These are phyloP conservation scores for Scutellaria galericulata DNA, from an alignment of 257 asterid species.

Conservation along the genomic window DNA sequence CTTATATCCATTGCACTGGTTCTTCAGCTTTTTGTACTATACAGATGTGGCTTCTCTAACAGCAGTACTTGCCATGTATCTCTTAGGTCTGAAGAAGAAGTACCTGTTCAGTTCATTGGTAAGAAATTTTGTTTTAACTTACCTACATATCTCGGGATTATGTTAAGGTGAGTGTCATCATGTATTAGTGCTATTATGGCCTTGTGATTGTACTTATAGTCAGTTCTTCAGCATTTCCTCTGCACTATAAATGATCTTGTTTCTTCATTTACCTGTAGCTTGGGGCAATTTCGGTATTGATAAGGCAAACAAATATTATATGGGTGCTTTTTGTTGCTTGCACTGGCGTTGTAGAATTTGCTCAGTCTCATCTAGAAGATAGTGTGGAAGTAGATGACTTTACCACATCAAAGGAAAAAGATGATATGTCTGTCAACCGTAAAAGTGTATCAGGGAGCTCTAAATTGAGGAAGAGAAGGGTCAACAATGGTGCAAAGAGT, in stretches of 20 bases:
- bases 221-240: constrained; percentile 3
- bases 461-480: constrained; percentile 80
- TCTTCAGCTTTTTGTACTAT: constrained; percentile 84
- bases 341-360: constrained; percentile 65
- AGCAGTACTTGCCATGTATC: constrained; percentile 85
- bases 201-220: not conserved
- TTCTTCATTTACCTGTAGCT: constrained; percentile 56
- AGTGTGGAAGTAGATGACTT: constrained; percentile 39
- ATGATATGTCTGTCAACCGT: constrained; percentile 36
- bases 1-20: constrained; percentile 95
- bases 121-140: constrained; percentile 37
- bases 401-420: constrained; percentile 47
- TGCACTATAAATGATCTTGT: constrained; percentile 27
- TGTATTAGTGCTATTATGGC: not conserved
- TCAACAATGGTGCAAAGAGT: constrained; percentile 30
- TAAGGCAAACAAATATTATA: constrained; percentile 91
- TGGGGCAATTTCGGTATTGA: constrained; percentile 77
- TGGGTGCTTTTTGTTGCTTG: constrained; percentile 90
- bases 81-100: constrained; percentile 68
- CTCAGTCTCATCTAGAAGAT: constrained; percentile 49
- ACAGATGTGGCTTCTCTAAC: constrained; percentile 94
- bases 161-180: not conserved
- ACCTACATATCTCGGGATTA: not conserved
- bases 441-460: constrained; percentile 42
- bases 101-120: constrained; percentile 84